phyloP scores from a whole-genome alignment of 2,329 filamentous ascomycete species.

The Colletotrichum sp. region DNA sequence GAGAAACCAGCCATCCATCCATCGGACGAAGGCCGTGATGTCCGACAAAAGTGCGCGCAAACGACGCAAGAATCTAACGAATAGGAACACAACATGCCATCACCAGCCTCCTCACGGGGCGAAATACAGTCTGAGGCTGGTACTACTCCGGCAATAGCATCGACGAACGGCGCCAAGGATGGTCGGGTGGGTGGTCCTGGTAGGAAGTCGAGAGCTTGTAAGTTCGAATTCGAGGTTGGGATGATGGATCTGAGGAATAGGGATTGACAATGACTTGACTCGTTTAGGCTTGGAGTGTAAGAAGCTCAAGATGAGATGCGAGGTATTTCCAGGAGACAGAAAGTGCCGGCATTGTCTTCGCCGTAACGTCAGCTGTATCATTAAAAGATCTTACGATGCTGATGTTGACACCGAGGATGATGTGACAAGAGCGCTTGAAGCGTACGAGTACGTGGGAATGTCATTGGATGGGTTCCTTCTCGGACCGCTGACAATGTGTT shows the following conservation, averaged over 20 bases:
- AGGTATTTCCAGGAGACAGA: background rate
- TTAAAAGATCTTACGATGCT: background rate
- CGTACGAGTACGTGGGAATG: background rate
- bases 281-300: background rate
- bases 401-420: background rate
- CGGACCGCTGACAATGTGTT: background rate
- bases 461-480: rapidly evolving
- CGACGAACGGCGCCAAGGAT: background rate
- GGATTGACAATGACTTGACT: background rate
- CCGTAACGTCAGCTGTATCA: background rate
- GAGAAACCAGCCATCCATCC: background rate
- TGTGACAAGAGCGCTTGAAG: background rate
- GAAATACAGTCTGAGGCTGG: background rate
- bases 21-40: background rate
- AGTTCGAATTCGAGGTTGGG: background rate
- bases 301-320: constrained; percentile 12
- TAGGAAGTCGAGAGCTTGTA: background rate
- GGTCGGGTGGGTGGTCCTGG: background rate
- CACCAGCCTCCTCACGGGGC: background rate
- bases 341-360: background rate
- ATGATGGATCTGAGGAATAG: background rate
- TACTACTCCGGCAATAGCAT: background rate
- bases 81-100: background rate
- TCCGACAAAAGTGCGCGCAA: background rate
- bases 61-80: background rate